Conservation (phyloP, 495 filamentous ascomycete genomes). For the Neurospora terricola region DNA sequence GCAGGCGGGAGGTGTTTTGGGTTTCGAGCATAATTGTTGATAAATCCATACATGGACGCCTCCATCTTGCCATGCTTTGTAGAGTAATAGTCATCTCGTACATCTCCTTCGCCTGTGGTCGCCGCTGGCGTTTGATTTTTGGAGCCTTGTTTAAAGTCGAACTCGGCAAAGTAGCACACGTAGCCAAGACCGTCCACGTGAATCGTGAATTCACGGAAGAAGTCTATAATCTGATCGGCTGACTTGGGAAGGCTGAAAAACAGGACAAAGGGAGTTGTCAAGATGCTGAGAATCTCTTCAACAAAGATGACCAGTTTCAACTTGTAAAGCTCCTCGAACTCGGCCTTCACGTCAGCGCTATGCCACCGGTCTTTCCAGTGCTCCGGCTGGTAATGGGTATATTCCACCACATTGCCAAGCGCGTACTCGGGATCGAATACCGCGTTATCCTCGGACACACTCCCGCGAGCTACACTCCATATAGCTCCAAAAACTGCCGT, state of each 20-base stretch:
- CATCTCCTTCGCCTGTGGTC: slow-evolving; percentile 35
- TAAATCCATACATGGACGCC: slow-evolving; percentile 84
- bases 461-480: slow-evolving; percentile 70
- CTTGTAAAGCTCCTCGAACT: slow-evolving; percentile 83
- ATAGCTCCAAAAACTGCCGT: slow-evolving; percentile 59
- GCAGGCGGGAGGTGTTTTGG: slow-evolving; percentile 42
- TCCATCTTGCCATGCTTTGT: slow-evolving; percentile 97
- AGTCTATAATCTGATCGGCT: slow-evolving; percentile 89
- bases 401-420: slow-evolving; percentile 76
- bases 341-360: slow-evolving; percentile 70
- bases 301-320: slow-evolving; percentile 83
- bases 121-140: slow-evolving; percentile 38
- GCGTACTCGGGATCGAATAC: slow-evolving; percentile 91
- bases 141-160: slow-evolving; percentile 82
- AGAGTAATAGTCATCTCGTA: slow-evolving; percentile 84
- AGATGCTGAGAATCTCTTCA: slow-evolving; percentile 83
- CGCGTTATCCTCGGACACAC: slow-evolving; percentile 73
- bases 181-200: slow-evolving; percentile 94
- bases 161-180: slow-evolving; percentile 95
- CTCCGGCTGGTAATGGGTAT: slow-evolving; percentile 79
- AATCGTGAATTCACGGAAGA: slow-evolving; percentile 94
- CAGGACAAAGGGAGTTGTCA: slow-evolving; percentile 83
- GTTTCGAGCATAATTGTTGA: slow-evolving; percentile 76
- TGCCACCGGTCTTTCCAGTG: slow-evolving; percentile 86
- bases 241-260: slow-evolving; percentile 81